Conservation (phyloP, 257 asterid species). For the Solanum phureja region DNA sequence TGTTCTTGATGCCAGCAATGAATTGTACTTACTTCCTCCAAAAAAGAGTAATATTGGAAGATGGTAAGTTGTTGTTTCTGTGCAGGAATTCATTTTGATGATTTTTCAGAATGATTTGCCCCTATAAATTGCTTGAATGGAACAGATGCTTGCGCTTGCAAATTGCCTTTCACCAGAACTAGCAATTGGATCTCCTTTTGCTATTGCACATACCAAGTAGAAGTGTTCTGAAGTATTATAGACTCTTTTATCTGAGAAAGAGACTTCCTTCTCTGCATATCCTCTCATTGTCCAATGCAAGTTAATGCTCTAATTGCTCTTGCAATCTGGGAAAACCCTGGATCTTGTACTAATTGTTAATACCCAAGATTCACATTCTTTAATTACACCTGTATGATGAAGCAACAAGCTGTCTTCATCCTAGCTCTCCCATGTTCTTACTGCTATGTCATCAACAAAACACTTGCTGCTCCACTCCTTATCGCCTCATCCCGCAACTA, state of each 20-base stretch:
- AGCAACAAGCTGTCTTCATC: neutral
- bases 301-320: neutral
- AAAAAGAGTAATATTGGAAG: too few species aligned
- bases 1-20: neutral
- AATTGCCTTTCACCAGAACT: neutral
- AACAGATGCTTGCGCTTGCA: neutral
- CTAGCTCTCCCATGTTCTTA: neutral
- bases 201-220: neutral
- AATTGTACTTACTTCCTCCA: too few species aligned
- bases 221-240: neutral
- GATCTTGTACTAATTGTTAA: neutral
- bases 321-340: neutral
- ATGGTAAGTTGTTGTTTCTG: neutral
- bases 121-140: neutral
- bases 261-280: neutral
- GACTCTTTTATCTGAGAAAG: neutral
- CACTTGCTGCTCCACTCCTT: neutral
- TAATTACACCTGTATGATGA: neutral
- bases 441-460: neutral
- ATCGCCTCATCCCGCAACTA: neutral
- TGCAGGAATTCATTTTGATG: neutral
- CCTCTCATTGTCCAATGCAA: neutral
- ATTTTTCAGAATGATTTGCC: neutral
- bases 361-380: neutral
- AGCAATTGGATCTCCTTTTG: neutral